Evolutionary conservation across 1,284 basidiomycete genomes (phyloP).

Genomic region (Ceratobasidium sp.): DNA sequence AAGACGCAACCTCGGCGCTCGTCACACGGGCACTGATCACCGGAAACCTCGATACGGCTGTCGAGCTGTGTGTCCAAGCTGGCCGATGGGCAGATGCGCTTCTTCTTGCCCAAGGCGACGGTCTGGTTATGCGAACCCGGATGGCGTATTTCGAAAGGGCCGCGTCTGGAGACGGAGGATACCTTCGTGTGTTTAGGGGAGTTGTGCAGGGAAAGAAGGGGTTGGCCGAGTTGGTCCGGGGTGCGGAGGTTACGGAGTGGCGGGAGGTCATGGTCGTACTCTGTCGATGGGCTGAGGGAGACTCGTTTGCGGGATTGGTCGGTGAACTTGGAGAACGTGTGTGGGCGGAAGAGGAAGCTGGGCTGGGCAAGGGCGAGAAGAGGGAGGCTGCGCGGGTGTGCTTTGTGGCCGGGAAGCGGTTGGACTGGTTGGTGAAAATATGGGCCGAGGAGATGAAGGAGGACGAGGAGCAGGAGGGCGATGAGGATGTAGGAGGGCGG

Average conservation of each 20-base stretch:
- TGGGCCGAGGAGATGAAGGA: conserved; percentile 94
- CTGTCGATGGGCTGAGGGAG: conserved; percentile 90
- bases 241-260: conserved; percentile 96
- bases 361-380: not conserved
- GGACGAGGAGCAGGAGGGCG: conserved; percentile 81
- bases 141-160: conserved; percentile 92
- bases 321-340: conserved; percentile 82
- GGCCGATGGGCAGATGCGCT: conserved; percentile 96
- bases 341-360: not conserved
- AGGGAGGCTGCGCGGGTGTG: conserved; percentile 26
- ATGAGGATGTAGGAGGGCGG: conserved; percentile 55
- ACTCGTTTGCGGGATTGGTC: conserved; percentile 86
- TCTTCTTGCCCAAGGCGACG: conserved; percentile 91
- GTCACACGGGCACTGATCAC: conserved; percentile 94
- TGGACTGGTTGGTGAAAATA: conserved; percentile 81
- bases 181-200: conserved; percentile 94
- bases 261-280: conserved; percentile 96
- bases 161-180: conserved; percentile 76
- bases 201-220: conserved; percentile 85
- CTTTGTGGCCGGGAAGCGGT: conserved; percentile 19
- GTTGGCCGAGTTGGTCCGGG: conserved; percentile 92
- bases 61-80: conserved; percentile 88
- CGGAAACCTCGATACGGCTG: conserved; percentile 94
- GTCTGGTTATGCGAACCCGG: conserved; percentile 90
- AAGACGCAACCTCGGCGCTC: conserved; percentile 87